Evolutionary conservation across 2,329 filamentous ascomycete genomes (phyloP).

Genomic region (Aspergillus niger): DNA sequence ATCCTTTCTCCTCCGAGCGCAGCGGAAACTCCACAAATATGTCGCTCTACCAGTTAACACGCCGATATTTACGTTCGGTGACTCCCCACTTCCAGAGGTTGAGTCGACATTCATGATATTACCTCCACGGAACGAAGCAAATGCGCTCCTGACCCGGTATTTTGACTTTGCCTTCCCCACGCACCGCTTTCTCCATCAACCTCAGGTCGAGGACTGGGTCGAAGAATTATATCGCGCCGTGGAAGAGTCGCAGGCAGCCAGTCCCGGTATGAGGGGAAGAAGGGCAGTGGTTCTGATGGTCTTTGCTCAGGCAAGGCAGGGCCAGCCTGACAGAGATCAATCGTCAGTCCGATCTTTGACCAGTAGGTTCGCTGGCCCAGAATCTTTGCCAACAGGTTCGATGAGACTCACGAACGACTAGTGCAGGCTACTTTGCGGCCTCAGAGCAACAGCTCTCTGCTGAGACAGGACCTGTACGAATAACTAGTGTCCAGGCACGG

Average conservation of each 20-base stretch:
- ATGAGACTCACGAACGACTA: neutral
- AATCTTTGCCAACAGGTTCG: neutral
- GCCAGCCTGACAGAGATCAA: conserved; percentile 34
- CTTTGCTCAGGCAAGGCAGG: conserved; percentile 55
- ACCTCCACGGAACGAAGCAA: conserved; percentile 14
- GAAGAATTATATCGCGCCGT: conserved; percentile 18
- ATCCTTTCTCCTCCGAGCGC: conserved; percentile 20
- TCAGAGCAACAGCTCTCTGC: conserved; percentile 35
- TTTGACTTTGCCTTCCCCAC: conserved; percentile 26
- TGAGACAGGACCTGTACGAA: conserved; percentile 36
- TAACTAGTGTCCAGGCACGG: conserved; percentile 45
- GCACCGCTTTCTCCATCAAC: conserved; percentile 24
- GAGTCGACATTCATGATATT: conserved; percentile 19
- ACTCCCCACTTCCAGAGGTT: conserved; percentile 16
- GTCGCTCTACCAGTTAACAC: conserved; percentile 14
- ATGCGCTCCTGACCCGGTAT: conserved; percentile 17
- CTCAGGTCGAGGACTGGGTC: conserved; percentile 19
- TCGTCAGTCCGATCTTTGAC: conserved; percentile 19
- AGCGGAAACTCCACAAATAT: conserved; percentile 17
- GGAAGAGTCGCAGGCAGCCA: neutral
- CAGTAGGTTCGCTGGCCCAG: conserved; percentile 7
- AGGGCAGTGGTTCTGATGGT: conserved; percentile 55
- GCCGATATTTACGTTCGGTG: conserved; percentile 22
- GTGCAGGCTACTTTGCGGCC: conserved; percentile 23
- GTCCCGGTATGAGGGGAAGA: conserved; percentile 22